Base-by-base conservation (phyloP, 2,329 filamentous ascomycete species). In the Ampelomyces quisqualis region DNA sequence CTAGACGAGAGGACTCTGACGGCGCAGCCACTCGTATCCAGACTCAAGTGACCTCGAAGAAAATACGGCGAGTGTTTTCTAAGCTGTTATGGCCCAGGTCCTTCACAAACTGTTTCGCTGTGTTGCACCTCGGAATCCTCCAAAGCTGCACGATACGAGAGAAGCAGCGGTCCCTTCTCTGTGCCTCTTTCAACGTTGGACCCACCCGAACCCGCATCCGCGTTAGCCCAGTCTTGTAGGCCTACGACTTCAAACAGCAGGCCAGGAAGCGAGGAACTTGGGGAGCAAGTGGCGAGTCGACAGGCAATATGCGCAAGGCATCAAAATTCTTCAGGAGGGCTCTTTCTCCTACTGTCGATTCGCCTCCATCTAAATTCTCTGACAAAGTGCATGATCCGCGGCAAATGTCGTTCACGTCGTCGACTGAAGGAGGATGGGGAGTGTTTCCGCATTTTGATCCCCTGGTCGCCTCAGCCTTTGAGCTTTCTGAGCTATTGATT, bases 401-500 rank as follows among this genome's bases (percentile, higher is more conserved):
- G 26, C 63, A 64, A 27, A 46, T 53, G 11, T 64, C 60, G 2
- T 61, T 58, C 33, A 55, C 58, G 11, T 64, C 61, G 11, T 58
- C 53, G 13, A 53, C 45, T 38, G 50, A 53, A 22, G 24, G 51
- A 54, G 22, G 47, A 39, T 27, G 59, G 53, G 38, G 38, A 7
- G 34, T 34, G 30, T 38, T 58, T 7, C 51, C 60, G 18, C 59
- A 64, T 8, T 65, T 66, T 45, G 61, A 68, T 40, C 64, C 60
- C 4, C 59, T 68, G 19, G 50, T 55, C 2, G 45, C 53, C 1
- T 60, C 62, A 3, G 64, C 63, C 3, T 64, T 54, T 20, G 58
- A 64, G 41, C 49, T 67, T 2, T 59, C 62, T 3, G 55, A 64
- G 34, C 50, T 68, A 38, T 37, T 68, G 24, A 58, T 59, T 34